Evolutionary conservation across 805 yeast genomes (phyloP).

Genomic region (Ascoidea rubescens): DNA sequence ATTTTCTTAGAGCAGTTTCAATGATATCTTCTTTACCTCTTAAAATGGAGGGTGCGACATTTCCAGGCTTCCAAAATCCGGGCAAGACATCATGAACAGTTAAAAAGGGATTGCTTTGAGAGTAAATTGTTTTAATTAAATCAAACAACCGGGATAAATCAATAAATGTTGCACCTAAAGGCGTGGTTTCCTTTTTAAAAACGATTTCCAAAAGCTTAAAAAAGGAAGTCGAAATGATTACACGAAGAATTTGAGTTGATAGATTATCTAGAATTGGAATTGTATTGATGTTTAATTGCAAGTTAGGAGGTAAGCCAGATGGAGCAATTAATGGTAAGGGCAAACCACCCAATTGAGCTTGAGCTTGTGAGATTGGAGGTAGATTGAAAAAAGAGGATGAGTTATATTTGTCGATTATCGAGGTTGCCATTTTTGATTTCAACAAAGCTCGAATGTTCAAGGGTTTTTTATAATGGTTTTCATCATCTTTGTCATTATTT

Average conservation of each 20-base stretch:
- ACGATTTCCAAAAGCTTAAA: slow-evolving; percentile 63
- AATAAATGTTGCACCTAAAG: slow-evolving; percentile 47
- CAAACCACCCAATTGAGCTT: slow-evolving; percentile 44
- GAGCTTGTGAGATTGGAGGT: slow-evolving; percentile 10
- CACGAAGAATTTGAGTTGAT: slow-evolving; percentile 64
- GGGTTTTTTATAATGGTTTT: not conserved
- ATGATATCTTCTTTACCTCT: slow-evolving; percentile 48
- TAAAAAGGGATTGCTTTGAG: slow-evolving; percentile 57
- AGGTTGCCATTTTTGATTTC: not conserved
- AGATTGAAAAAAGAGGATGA: not conserved
- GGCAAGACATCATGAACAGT: slow-evolving; percentile 58
- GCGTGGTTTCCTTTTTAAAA: slow-evolving; percentile 47
- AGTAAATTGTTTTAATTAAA: slow-evolving; percentile 57
- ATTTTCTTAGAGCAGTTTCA: slow-evolving; percentile 60
- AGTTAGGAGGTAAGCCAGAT: slow-evolving; percentile 39
- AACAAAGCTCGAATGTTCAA: not conserved
- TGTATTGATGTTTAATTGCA: slow-evolving; percentile 51
- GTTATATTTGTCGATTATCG: not conserved
- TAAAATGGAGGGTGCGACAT: slow-evolving; percentile 40
- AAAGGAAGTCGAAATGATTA: slow-evolving; percentile 61
- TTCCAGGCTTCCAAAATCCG: slow-evolving; percentile 56
- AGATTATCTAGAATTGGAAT: slow-evolving; percentile 71
- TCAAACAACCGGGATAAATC: slow-evolving; percentile 69
- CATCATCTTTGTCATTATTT: not conserved
- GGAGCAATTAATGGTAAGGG: slow-evolving; percentile 48